Evolutionary conservation across 768 basidiomycete genomes (phyloP), one percentile per base, ranked within the genome.

Genomic region (Rossbeevera mucosa): DNA sequence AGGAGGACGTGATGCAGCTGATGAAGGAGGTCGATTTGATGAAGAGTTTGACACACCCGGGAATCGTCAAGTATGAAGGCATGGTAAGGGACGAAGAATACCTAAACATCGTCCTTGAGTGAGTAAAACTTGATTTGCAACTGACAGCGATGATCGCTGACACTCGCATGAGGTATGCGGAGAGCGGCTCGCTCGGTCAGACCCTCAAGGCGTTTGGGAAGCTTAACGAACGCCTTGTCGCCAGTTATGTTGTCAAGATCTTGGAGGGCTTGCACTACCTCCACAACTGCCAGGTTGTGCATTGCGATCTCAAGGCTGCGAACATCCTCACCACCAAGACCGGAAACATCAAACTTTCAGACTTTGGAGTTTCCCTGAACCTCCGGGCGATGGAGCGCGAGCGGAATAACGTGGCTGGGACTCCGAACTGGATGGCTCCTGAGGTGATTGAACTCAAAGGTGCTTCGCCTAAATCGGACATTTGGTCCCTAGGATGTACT

Each of bases 381-480:
- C 79, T 97, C 62, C 84, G 91, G 44, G 93, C 93, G 0, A 84
- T 98, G 80, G 88, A 87, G 61, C 78, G 82, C 22, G 88, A 91
- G 64, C 85, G 82, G 59, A 86, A 89, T 65, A 89, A 88, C 60
- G 88, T 92, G 24, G 86, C 89, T 7, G 95, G 95, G 9, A 99
- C 95, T 9, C 95, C 95, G 13, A 95, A 97, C 63, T 99, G 95
- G 95, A 98, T 99, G 94, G 94, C 94, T 11, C 95, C 95, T 2
- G 95, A 99, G 70, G 91, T 97, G 47, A 98, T 99, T 56, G 87
- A 93, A 66, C 80, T 98, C 50, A 88, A 93, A 67, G 94, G 94
- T 4, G 91, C 95, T 7, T 88, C 90, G n/a, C 78, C 86, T 0
- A 93, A 93, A 61, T 87, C 91, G 24, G 94, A 96, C 65, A 94